Conservation (phyloP, 1,139 yeast genomes). For the Hyphopichia wangnamkhiaoensis region DNA sequence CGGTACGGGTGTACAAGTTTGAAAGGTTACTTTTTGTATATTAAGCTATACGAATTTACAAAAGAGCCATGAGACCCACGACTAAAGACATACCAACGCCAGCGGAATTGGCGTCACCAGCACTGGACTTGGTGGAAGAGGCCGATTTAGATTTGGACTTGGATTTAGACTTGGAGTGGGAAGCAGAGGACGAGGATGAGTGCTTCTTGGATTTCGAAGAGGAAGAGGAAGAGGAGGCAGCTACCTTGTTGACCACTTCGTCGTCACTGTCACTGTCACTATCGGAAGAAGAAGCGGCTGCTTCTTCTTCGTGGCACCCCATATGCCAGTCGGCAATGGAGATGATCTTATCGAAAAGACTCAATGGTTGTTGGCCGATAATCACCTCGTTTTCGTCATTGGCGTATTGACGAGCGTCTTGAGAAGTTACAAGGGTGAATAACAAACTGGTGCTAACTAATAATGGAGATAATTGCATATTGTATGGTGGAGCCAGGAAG, state of each 20-base stretch:
- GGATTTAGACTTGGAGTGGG: slow-evolving; percentile 6
- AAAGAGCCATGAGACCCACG: slow-evolving; percentile 15
- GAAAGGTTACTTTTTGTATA: too few relatives aligned
- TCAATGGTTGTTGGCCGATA: too few relatives aligned
- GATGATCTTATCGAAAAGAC: background rate
- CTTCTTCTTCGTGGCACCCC: too few relatives aligned
- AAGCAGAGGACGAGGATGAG: slow-evolving; percentile 2
- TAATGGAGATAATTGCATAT: too few relatives aligned
- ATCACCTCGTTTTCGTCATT: too few relatives aligned
- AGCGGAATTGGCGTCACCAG: slow-evolving; percentile 13
- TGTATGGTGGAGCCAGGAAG: too few relatives aligned
- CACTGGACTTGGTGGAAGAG: slow-evolving; percentile 16
- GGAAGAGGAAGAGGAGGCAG: slow-evolving; percentile 1
- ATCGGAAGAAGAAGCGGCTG: background rate
- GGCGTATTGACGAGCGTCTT: too few relatives aligned
- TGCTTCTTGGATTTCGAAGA: background rate
- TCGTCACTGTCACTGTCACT: slow-evolving; percentile 1
- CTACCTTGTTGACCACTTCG: background rate
- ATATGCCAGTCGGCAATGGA: slow-evolving; percentile 1
- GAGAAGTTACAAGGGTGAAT: too few relatives aligned
- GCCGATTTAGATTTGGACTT: slow-evolving; percentile 9
- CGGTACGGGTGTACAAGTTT: too few relatives aligned
- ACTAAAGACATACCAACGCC: slow-evolving; percentile 14
- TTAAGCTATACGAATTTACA: slow-evolving; percentile 5
- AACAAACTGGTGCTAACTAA: too few relatives aligned